Evolutionary conservation across 1,284 basidiomycete species (phyloP).

Genomic region (Ceratobasidium theobromae): DNA sequence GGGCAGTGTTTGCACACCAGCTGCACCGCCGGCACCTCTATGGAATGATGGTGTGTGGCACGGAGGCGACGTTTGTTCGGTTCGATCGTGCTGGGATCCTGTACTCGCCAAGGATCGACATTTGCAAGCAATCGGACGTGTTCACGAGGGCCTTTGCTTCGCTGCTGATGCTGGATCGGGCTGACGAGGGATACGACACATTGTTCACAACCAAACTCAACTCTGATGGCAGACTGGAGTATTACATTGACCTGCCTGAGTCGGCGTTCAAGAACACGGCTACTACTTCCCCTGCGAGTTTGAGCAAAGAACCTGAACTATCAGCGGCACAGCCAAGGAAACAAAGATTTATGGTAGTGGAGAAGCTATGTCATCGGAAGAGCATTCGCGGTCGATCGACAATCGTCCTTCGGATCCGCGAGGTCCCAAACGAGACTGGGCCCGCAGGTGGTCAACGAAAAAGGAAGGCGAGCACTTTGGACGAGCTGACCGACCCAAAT

Average conservation of each 20-base stretch:
- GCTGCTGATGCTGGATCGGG: slow-evolving; percentile 1
- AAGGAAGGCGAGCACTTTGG: no score
- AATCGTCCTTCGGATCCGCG: slow-evolving; percentile 10
- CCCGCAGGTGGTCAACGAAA: no score
- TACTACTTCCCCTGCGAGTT: no score
- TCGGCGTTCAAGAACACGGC: no score
- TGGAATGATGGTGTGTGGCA: neutral
- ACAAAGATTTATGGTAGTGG: neutral
- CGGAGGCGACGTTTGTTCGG: slow-evolving; percentile 3
- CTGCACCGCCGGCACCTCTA: slow-evolving; percentile 19
- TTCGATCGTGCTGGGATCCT: slow-evolving; percentile 13
- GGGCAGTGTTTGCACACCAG: slow-evolving; percentile 12
- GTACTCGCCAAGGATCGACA: slow-evolving; percentile 2
- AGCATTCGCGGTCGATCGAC: slow-evolving; percentile 15
- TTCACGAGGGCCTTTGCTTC: slow-evolving; percentile 8
- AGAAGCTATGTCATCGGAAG: slow-evolving; percentile 17
- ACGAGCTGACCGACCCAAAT: neutral
- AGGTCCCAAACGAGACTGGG: neutral
- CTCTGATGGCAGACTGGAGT: neutral
- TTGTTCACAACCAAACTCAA: neutral
- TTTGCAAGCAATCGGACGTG: neutral
- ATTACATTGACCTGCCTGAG: slow-evolving; percentile 9
- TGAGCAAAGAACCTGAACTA: neutral
- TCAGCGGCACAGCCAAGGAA: neutral
- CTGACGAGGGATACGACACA: neutral